Evolutionary conservation across 257 asterid species (phyloP), one percentile per base, ranked within the genome.

Genomic region (Solanum paucissectum): DNA sequence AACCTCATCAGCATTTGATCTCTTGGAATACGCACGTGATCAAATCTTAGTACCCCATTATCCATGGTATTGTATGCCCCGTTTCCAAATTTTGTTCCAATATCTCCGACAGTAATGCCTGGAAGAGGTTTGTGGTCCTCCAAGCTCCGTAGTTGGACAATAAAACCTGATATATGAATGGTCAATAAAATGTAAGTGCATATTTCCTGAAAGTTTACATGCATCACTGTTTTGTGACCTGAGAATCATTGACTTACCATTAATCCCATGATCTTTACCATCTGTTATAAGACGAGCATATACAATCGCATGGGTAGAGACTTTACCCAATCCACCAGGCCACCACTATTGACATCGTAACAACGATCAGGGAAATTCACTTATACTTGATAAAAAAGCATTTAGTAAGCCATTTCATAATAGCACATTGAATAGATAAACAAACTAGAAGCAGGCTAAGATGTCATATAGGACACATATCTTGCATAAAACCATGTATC

Each of bases 281-380:
- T 94, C 94, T 64, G 89, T 91, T 64, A 96, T 90, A 72, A 97
- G 95, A 83, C 98, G 99, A 83, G 99, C 99, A 93, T 92, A 97
- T n/a, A 95, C 97, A 86, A 95, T 85, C 38, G 93, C 99, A 92
- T 97, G 98, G 40, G 99, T 97, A 72, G 99, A 94, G 74, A 96
- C 94, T 94, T 97, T 97, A 66, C 99, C 99, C 90, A 97, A 93
- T 87, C 99, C 99, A 85, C 99, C 99, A 68, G 99, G 99, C 99
- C 99, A 97, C 99, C 99, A 96, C 99, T 96, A 87, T 58, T 69
- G 86, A 72, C 73, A 87, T 38, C 6, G 14, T 23, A 73, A 85
- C 83, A 60, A 68, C 55, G 36, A 87, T 86, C 66, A 75, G 89
- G 86, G 64, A 66, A 29, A 71, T 38, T 21, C n/a, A 86, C 64